Evolutionary conservation across 345 rosid genomes (phyloP), one percentile per base, ranked within the genome.

Genomic region (Trapa bicornis): DNA sequence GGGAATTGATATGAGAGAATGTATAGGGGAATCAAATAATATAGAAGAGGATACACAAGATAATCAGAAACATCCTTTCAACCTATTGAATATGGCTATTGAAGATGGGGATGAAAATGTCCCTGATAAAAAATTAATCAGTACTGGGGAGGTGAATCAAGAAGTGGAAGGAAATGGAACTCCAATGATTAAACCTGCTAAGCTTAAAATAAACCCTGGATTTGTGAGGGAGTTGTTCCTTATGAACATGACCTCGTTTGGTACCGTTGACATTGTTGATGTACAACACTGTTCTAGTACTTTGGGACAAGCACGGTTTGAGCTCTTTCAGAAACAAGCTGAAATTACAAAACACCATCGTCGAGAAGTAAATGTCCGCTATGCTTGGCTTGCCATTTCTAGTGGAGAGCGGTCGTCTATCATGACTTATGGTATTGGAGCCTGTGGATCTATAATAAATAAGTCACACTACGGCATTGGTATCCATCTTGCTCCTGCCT

Each of bases 381-480:
- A 81, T 68, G 99, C 93, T n/a, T 94, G 99, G 99, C 99, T 94
- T 80, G 84, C 89, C 79, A 65, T 84, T 56, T 76, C 91, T 42
- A 86, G 81, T 75, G 80, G 60, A 67, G 75, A 79, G 37, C 57
- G 87, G 41, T 67, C 81, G 42, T 73, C 78, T 1, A 47, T 94
- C 5, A 71, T 65, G 82, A 68, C 6, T 56, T 86, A 80, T 60
- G 97, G 97, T 43, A 84, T 91, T 71, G 89, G 94, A 65, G 81
- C 81, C 68, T 73, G 77, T 71, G 72, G 67, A 68, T 6, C 50
- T 47, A 67, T 72, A 57, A 79, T 53, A 64, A 74, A 66, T 32
- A 75, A 56, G 68, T 70, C 80, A 62, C 52, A 64, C 22, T 71
- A 68, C 68, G 84, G 79, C 58, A 38, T 57, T 70, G 85, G 77